Conservation (phyloP, 1,139 yeast genomes). For the Pichiaceae sp. region DNA sequence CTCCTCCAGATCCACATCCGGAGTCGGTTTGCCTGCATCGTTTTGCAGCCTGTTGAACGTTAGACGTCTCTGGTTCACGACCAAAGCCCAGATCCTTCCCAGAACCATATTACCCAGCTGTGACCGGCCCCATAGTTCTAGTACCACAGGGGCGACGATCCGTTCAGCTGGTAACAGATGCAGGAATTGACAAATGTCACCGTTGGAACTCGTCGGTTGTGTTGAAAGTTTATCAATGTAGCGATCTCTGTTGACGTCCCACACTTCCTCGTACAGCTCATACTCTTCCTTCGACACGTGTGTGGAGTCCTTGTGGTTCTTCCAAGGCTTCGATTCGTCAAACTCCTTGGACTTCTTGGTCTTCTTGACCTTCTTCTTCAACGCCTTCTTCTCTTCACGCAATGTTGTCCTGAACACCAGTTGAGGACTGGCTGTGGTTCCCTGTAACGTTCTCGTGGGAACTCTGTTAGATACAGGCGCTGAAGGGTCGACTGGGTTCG, state of each 20-base stretch:
- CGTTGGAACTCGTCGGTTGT: neutral
- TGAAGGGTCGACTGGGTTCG: neutral
- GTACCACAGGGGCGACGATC: constrained; percentile 63
- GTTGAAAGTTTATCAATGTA: constrained; percentile 11
- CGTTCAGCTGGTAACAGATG: constrained; percentile 15
- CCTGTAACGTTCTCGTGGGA: neutral
- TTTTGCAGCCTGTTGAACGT: neutral
- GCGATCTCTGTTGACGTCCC: constrained; percentile 79
- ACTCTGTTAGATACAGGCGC: neutral
- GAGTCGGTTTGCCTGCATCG: neutral
- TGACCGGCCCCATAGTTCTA: constrained; percentile 75
- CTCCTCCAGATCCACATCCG: constrained; percentile 4
- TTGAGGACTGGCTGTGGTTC: constrained; percentile 1
- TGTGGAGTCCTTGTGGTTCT: constrained; percentile 56
- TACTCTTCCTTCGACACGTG: constrained; percentile 64
- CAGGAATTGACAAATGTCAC: constrained; percentile 16
- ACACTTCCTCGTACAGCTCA: constrained; percentile 84
- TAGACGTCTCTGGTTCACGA: constrained; percentile 55
- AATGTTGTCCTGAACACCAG: constrained; percentile 55
- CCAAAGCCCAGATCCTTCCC: constrained; percentile 59
- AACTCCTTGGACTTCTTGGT: constrained; percentile 38
- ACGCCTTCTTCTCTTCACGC: constrained; percentile 45
- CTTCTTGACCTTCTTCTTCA: constrained; percentile 21
- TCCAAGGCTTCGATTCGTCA: constrained; percentile 95
- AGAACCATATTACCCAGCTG: constrained; percentile 58